Base-by-base conservation (phyloP, 208 protist genomes). In the Tritrichomonas musculus region DNA sequence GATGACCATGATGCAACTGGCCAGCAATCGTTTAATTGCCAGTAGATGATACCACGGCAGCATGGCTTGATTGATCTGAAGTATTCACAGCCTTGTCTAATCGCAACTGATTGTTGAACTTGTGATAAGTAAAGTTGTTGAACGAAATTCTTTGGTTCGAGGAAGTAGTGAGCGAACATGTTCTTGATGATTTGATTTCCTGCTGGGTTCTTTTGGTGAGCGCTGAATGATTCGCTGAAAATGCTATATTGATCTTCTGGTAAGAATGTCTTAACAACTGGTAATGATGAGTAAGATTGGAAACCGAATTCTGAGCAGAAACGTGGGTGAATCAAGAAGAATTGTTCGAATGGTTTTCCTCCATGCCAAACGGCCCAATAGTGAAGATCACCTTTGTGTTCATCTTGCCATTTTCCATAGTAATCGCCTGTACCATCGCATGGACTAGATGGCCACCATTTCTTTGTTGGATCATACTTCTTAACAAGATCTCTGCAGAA, bases 331-430 rank as follows among this genome's bases (percentile, higher is more conserved):
- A 82, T 41, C n/a, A 53, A 33, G 14, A 50, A 53, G 30, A 47
- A 82, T 3, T 20, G 14, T 30, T 14, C 20, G 30, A 82, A 50
- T 8, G n/a, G n/a, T 44, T 82, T 82, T 36, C 41, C 41, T 9
- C 73, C 73, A 53, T 82, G 73, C 73, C 73, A 82, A 82, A 82
- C 73, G 47, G 47, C 73, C 73, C 73, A 82, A 82, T 82, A 82
- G 30, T 82, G 73, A 50, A 30, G n/a, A 82, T 82, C 73, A 25
- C 73, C 73, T 44, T 82, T 49, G 14, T 25, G 11, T 49, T 47
- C 4, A n/a, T 47, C n/a, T 9, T 53, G 14, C 11, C n/a, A 82
- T 20, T 82, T 36, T 47, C 73, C 73, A 9, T 47, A 0, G 22
- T 82, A 82, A 53, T 82, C 73, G 8, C 8, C 33, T 30, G n/a